Base-by-base conservation (phyloP, 1,284 basidiomycete genomes). In the Neotropicomus parvogracilis region DNA sequence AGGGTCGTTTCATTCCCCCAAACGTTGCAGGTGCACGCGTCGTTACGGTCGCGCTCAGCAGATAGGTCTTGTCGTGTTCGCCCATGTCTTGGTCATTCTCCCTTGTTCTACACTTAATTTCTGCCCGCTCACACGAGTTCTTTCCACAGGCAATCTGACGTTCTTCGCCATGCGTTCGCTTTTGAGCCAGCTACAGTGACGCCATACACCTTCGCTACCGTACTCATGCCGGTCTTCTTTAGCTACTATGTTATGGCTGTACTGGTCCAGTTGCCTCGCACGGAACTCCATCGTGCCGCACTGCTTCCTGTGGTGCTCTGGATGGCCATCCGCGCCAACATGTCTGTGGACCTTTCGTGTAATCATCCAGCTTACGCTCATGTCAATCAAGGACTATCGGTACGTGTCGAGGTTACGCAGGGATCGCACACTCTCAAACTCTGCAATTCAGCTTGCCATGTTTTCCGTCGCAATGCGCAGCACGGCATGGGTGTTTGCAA, bases 241-340 rank as follows among this genome's bases (percentile, higher is more conserved):
- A 35, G 49, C 14, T 54, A 45, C 45, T 66, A 64, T 41, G 42
- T 21, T 11, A 65, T 68, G 64, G 63, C 66, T 2, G 46, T 68
- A 20, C 41, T 64, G 21, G 61, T 67, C 2, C 66, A 68, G 36
- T 37, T 65, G 4, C 59, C 53, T 7, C 44, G 24, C 14, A 55
- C 56, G n/a, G 19, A 13, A 17, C 9, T 64, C 11, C 54, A 52
- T 42, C 53, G 55, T 34, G 12, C 17, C 1, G 55, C 64, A 29
- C 40, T 68, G 31, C 64, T 68, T 40, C 66, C 65, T 6, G 16
- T 54, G 0, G 49, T 63, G 7, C 45, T 54, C 24, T 56, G 59
- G 52, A 11, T 44, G n/a, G 26, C 53, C 27, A 43, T 52, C 14
- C 54, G 54, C 3, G 53, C 54, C 21, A 40, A 24, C 37, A 47